Conservation (phyloP, 2,329 filamentous ascomycete genomes). For the Microsporum ferrugineum region DNA sequence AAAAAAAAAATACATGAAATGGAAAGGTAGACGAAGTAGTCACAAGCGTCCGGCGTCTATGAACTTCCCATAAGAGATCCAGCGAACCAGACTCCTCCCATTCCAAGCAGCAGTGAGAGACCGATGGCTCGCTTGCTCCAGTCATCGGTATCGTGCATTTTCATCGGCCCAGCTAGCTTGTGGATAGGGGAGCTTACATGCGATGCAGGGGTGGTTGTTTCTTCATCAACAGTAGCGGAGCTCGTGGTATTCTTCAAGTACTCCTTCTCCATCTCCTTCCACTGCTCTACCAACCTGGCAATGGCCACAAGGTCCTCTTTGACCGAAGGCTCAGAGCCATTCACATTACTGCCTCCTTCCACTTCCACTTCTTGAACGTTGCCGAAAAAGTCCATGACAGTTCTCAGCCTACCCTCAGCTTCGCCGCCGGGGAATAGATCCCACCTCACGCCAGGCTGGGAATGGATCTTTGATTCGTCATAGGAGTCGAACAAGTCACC, state of each 20-base stretch:
- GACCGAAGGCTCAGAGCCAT: constrained; percentile 44
- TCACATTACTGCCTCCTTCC: constrained; percentile 44
- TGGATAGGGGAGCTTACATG: not conserved
- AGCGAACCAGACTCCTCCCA: constrained; percentile 22
- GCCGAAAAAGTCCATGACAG: constrained; percentile 94
- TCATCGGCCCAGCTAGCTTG: constrained; percentile 13
- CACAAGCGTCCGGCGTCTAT: not conserved
- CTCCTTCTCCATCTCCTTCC: constrained; percentile 29
- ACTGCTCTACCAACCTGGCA: constrained; percentile 47
- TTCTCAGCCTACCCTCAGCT: constrained; percentile 59
- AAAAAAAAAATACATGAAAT: constrained; percentile 2
- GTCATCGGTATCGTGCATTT: constrained; percentile 16
- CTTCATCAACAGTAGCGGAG: not conserved
- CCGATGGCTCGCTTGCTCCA: constrained; percentile 20
- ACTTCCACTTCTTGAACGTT: constrained; percentile 97
- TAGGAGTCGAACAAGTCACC: constrained; percentile 95
- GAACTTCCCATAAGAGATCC: constrained; percentile 10
- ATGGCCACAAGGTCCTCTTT: constrained; percentile 66
- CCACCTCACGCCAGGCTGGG: constrained; percentile 80
- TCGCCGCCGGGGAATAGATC: constrained; percentile 87
- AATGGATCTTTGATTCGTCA: constrained; percentile 89
- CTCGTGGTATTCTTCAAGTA: constrained; percentile 18
- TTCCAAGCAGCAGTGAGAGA: constrained; percentile 19
- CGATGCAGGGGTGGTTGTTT: not conserved
- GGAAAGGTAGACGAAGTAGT: not conserved